Evolutionary conservation across 2,329 filamentous ascomycete species (phyloP), one percentile per base, ranked within the genome.

Genomic region (Cladosporium oxysporum): DNA sequence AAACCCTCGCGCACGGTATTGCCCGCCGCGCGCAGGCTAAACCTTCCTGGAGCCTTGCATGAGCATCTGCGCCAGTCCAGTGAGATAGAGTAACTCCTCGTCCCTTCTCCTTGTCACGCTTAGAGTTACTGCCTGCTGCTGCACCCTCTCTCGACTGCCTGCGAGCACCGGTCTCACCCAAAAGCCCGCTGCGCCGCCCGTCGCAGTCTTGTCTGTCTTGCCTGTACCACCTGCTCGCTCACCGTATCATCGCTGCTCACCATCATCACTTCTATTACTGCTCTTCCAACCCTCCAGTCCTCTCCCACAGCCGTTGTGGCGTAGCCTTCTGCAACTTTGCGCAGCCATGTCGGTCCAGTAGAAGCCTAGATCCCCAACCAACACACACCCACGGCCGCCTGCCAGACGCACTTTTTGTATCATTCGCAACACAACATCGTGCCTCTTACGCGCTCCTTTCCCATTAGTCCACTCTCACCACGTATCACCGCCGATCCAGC

Each of bases 401-500:
- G 35, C 35, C 31, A 52, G 47, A 63, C 60, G 50, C 60, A 55
- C 37, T 10, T 63, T 33, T 63, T 44, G 41, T 29, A 41, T 55
- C 60, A 44, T 44, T 57, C 41, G 35, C 60, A 55, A 63, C 60
- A 63, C 60, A 47, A n/a, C 33, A 37, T 26, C 31, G 16, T 57
- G 49, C 60, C 60, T 63, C 60, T 44, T 57, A 33, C 60, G 50
- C 60, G 60, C 60, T 63, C 49, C 37, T 44, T 57, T 28, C 6
- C 26, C 16, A 44, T 44, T 44, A 44, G 47, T 21, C 10, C 37
- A 21, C 37, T 10, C 37, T 44, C 37, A n/a, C 37, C 7, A 44
- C 37, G 18, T 16, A 61, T n/a, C 44, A 33, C 11, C 49, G 35
- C 60, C 50, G 16, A 55, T 63, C 60, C 33, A 50, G 49, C 29